phyloP scores from a whole-genome alignment of 2,329 filamentous ascomycete genomes.

The Cytospora mali region DNA sequence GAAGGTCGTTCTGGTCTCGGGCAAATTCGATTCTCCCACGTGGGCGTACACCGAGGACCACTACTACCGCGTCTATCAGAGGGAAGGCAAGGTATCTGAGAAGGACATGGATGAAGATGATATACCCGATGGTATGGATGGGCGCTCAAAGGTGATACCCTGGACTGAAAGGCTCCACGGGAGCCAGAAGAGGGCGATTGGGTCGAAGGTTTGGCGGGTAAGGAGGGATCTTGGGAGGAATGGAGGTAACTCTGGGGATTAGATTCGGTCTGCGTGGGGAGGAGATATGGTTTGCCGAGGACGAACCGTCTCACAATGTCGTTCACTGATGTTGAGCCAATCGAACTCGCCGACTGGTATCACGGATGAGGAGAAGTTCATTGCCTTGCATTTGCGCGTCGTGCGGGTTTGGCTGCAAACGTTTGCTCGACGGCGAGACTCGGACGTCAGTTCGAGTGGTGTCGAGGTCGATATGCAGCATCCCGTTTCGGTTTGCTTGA shows the following conservation, averaged over 20 bases:
- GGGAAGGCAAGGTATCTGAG: slow-evolving; percentile 37
- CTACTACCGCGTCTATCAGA: slow-evolving; percentile 39
- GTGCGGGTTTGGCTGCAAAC: too few relatives aligned
- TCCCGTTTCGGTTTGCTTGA: too few relatives aligned
- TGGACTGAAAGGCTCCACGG: slow-evolving; percentile 63
- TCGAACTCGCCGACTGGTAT: too few relatives aligned
- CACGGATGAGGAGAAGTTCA: too few relatives aligned
- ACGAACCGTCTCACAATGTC: background rate
- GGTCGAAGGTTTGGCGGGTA: slow-evolving; percentile 65
- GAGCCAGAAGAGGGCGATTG: slow-evolving; percentile 57
- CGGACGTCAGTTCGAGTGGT: too few relatives aligned
- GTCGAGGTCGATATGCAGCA: too few relatives aligned
- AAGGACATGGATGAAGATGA: slow-evolving; percentile 42
- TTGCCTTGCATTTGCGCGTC: too few relatives aligned
- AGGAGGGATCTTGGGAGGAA: slow-evolving; percentile 59
- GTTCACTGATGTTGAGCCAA: too few relatives aligned
- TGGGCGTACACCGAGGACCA: slow-evolving; percentile 72
- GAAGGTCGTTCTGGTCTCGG: slow-evolving; percentile 65
- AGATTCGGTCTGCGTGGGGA: background rate
- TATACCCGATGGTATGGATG: slow-evolving; percentile 39
- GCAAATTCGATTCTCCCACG: slow-evolving; percentile 67
- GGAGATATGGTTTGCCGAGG: background rate
- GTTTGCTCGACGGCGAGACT: too few relatives aligned
- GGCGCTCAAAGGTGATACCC: slow-evolving; percentile 43
- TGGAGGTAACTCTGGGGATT: slow-evolving; percentile 10